Conservation (phyloP, 345 rosid genomes). For the Rhodomyrtus tomentosa region DNA sequence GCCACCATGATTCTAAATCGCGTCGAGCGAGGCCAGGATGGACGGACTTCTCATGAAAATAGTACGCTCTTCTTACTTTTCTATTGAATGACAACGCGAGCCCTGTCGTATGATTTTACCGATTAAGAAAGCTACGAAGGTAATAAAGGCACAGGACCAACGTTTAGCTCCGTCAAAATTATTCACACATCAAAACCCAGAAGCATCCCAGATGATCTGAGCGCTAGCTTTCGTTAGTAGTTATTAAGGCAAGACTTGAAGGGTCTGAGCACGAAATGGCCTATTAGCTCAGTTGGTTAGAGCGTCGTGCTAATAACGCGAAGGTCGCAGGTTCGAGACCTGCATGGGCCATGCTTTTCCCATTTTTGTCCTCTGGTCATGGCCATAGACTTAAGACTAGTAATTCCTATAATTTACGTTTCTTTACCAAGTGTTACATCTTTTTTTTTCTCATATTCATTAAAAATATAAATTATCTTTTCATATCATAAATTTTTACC, state of each 20-base stretch:
- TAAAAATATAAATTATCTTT: too few species aligned
- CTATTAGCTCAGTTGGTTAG: conserved; percentile 56
- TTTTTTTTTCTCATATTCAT: too few species aligned
- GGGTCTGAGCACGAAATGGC: accelerated
- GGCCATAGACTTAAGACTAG: too few species aligned
- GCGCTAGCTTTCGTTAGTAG: accelerated
- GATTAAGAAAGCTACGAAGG: not conserved
- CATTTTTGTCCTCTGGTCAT: not conserved
- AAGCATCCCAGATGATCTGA: not conserved
- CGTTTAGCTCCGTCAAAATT: not conserved
- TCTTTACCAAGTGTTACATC: too few species aligned
- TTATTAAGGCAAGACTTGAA: accelerated
- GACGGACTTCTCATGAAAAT: not conserved
- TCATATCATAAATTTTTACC: too few species aligned
- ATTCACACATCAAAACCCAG: not conserved
- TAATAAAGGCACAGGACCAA: not conserved
- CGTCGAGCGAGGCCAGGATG: not conserved
- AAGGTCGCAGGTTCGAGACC: conserved; percentile 63
- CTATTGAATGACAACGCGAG: not conserved
- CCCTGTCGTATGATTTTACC: not conserved
- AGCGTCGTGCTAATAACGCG: conserved; percentile 98
- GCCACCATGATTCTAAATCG: not conserved
- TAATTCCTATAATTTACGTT: too few species aligned
- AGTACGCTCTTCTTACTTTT: not conserved
- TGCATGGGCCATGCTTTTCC: conserved; percentile 24